Evolutionary conservation across 768 basidiomycete species (phyloP).

Genomic region (Fomitopsis serialis): DNA sequence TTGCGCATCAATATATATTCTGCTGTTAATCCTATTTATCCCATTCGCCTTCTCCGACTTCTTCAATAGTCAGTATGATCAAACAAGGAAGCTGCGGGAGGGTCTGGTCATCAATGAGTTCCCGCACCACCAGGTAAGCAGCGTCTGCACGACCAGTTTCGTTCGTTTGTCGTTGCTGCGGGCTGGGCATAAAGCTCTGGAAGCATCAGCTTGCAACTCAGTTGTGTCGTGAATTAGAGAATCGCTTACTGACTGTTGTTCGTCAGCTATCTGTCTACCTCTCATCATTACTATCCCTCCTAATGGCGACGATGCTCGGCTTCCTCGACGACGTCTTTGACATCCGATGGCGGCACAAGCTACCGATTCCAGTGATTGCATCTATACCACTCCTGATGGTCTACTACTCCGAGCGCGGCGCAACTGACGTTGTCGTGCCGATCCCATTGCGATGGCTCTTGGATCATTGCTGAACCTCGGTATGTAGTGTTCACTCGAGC

Average conservation of each 20-base stretch:
- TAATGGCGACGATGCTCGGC: slow-evolving; percentile 91
- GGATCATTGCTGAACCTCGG: slow-evolving; percentile 86
- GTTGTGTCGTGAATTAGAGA: no score
- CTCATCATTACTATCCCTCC: slow-evolving; percentile 84
- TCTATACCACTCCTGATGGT: slow-evolving; percentile 93
- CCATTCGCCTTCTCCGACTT: slow-evolving; percentile 89
- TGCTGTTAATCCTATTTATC: slow-evolving; percentile 85
- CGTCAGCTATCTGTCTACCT: slow-evolving; percentile 84
- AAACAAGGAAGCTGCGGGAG: slow-evolving; percentile 38
- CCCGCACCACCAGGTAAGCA: slow-evolving; percentile 72
- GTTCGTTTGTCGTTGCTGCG: no score
- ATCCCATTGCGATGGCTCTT: slow-evolving; percentile 70
- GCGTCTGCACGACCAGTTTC: neutral
- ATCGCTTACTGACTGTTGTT: no score
- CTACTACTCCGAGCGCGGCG: slow-evolving; percentile 91
- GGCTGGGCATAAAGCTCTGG: no score
- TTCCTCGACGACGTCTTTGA: slow-evolving; percentile 98
- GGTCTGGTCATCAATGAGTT: slow-evolving; percentile 65
- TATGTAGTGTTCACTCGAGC: slow-evolving; percentile 32
- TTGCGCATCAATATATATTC: slow-evolving; percentile 84
- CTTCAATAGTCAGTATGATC: slow-evolving; percentile 42
- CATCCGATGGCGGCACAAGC: slow-evolving; percentile 96
- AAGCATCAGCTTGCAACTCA: no score
- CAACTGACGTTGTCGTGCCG: slow-evolving; percentile 92
- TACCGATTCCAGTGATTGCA: slow-evolving; percentile 95